Percentiles rank a stretch among this genome's conserved stretches.
These are phyloP conservation scores for Cytospora piceicola DNA, from an alignment of 2,329 filamentous ascomycete genomes.

Conservation along the genomic window DNA sequence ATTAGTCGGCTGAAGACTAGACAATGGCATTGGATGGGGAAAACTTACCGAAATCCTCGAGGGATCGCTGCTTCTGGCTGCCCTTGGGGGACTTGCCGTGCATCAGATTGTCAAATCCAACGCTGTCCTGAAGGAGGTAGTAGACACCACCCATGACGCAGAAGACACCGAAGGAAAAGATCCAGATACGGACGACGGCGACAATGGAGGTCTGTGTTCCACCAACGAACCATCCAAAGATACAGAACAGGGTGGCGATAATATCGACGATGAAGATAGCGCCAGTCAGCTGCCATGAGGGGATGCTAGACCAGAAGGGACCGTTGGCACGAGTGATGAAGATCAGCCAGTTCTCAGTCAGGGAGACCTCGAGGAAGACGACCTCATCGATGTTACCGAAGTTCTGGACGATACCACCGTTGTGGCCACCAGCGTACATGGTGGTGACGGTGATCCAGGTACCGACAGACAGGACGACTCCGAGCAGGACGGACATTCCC, in stretches of 20 bases:
- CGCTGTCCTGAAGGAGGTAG: constrained; percentile 80
- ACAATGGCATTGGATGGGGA: neutral
- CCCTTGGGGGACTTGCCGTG: constrained; percentile 85
- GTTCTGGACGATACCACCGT: constrained; percentile 88
- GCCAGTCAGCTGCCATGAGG: constrained; percentile 80
- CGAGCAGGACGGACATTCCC: constrained; percentile 87
- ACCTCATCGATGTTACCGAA: constrained; percentile 81
- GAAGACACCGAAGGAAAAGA: constrained; percentile 90
- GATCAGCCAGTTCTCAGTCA: constrained; percentile 95
- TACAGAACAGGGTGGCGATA: constrained; percentile 80
- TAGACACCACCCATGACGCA: constrained; percentile 69
- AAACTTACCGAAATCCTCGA: constrained; percentile 85
- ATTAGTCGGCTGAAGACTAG: constrained; percentile 49
- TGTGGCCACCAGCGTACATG: constrained; percentile 69
- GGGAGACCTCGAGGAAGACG: constrained; percentile 85
- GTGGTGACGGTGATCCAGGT: constrained; percentile 91
- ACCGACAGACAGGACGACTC: constrained; percentile 77
- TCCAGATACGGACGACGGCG: constrained; percentile 85
- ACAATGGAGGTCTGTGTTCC: constrained; percentile 72
- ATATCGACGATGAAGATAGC: constrained; percentile 83
- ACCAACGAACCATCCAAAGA: constrained; percentile 81
- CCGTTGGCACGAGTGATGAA: constrained; percentile 94
- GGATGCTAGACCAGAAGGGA: constrained; percentile 87
- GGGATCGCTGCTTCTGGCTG: constrained; percentile 78
- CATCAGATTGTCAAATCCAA: constrained; percentile 89